A percentile compares a stretch with the other conserved stretches of the same genome.
phyloP scores from a whole-genome alignment of 2,329 filamentous ascomycete species.

The Sporothrix brasiliensis region DNA sequence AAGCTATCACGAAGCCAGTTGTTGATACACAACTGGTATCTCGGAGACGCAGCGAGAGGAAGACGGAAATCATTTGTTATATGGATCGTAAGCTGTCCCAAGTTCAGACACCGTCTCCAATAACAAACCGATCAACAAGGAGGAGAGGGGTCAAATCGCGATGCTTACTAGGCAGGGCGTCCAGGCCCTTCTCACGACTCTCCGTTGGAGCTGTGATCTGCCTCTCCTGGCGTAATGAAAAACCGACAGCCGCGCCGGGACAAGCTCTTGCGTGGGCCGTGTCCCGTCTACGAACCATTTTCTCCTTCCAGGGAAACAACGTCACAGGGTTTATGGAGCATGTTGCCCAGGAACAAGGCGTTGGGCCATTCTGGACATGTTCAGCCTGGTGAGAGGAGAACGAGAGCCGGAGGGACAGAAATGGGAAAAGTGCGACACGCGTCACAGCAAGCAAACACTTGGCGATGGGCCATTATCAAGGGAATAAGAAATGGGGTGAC shows the following conservation, averaged over 20 bases:
- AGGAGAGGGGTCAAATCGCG: background rate
- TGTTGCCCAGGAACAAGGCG: conserved; percentile 12
- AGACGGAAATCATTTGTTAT: background rate
- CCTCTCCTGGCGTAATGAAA: conserved; percentile 3
- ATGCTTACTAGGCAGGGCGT: background rate
- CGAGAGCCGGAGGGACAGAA: conserved; percentile 5
- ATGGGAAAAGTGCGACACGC: background rate
- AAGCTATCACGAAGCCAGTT: background rate
- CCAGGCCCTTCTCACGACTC: background rate
- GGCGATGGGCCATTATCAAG: conserved; percentile 2
- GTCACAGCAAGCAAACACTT: background rate
- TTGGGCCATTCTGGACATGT: conserved; percentile 4
- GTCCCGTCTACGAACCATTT: background rate
- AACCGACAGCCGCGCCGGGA: conserved; percentile 2
- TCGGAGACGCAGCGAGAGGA: background rate
- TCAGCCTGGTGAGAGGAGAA: conserved; percentile 25
- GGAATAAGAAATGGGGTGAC: background rate
- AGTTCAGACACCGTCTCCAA: background rate
- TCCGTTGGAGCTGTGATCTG: conserved; percentile 1
- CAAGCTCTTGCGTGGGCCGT: background rate
- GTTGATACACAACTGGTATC: background rate
- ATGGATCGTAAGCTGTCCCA: background rate
- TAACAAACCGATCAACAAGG: background rate
- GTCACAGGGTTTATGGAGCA: background rate
- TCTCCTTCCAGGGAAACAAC: background rate